phyloP scores from a whole-genome alignment of 768 basidiomycete genomes.

The Phlebiopsis gigantea region DNA sequence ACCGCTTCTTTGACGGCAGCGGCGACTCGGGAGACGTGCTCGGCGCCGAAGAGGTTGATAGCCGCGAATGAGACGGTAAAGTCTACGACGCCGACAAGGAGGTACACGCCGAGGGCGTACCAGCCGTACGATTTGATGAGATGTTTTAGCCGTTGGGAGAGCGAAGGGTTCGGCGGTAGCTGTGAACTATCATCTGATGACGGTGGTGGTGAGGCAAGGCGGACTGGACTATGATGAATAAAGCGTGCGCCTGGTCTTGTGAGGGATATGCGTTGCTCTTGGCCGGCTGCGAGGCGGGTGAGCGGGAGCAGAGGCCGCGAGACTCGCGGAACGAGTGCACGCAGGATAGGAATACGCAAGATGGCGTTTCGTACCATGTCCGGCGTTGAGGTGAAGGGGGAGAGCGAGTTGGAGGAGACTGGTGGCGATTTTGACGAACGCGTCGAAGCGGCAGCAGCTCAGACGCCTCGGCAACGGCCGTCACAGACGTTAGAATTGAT shows the following conservation, averaged over 20 bases:
- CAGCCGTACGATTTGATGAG: constrained; percentile 92
- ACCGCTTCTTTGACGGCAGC: constrained; percentile 49
- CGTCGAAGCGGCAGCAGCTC: neutral
- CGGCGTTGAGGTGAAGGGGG: neutral
- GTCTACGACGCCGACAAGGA: constrained; percentile 68
- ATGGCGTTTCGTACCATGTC: constrained; percentile 29
- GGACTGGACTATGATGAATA: constrained; percentile 45
- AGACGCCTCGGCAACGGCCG: constrained; percentile 3
- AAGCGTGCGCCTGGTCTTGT: constrained; percentile 34
- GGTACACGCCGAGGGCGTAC: constrained; percentile 92
- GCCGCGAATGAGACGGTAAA: constrained; percentile 80
- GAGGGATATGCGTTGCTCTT: constrained; percentile 25
- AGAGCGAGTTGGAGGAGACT: neutral
- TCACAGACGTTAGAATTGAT: constrained; percentile 13
- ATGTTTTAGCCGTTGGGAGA: constrained; percentile 70
- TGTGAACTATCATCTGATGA: constrained; percentile 20
- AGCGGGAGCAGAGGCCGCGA: constrained; percentile 45
- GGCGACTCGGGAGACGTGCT: constrained; percentile 74
- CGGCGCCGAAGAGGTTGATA: constrained; percentile 85
- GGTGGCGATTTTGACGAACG: neutral
- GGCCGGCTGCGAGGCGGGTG: constrained; percentile 30
- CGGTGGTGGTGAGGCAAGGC: constrained; percentile 38
- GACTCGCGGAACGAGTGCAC: constrained; percentile 38
- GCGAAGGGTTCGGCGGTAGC: constrained; percentile 44
- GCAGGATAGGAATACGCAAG: constrained; percentile 41